Evolutionary conservation across 176 grass and related monocot genomes (phyloP), one percentile per base, ranked within the genome.

Genomic region (Puccinellia tenuiflora): DNA sequence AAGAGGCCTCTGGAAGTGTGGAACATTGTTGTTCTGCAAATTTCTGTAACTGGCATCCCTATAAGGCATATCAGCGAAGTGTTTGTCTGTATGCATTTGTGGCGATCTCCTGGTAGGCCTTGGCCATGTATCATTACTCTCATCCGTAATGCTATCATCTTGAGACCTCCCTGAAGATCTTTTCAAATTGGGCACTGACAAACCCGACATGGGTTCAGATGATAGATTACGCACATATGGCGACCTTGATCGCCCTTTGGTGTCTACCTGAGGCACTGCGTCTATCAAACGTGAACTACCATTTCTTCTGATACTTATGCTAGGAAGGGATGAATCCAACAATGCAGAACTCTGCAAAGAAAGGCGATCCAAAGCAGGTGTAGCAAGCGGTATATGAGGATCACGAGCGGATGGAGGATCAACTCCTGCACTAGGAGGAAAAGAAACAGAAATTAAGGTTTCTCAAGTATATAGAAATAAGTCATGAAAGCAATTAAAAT

Each of bases 1-100:
- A 90, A 92, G 90, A 84, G 94, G 94, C 48, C 90, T 90, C 66
- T 97, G 94, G 67, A 97, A 97, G 83, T 97, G 89, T 48, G 94
- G 92, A 68, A 92, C 73, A 76, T 94, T 77, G 37, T 85, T 88
- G 42, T 86, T 64, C 5, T 66, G 78, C 79, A 51, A 85, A 81
- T 90, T 76, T 81, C 92, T 86, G 68, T 92, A 89, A 20, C 31
- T 64, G 78, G 71, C 78, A 87, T 97, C 92, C 73, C 71, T 88
- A 56, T 92, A 90, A 29, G 84, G 78, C 67, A 81, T 92, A 75
- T 94, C 94, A 29, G 78, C 37, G 30, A 79, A 84, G 20, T 94
- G 79, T 73, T 69, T 87, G 51, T 92, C 90, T 57, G 69, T 85
- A 28, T 90, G 85, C 87, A 94, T 94, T 42, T 85, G 78, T 53